A percentile compares a stretch with the other conserved stretches of the same genome.
Evolutionary conservation across 208 protist species (phyloP).

Genomic region (Trypanosoma mega): DNA sequence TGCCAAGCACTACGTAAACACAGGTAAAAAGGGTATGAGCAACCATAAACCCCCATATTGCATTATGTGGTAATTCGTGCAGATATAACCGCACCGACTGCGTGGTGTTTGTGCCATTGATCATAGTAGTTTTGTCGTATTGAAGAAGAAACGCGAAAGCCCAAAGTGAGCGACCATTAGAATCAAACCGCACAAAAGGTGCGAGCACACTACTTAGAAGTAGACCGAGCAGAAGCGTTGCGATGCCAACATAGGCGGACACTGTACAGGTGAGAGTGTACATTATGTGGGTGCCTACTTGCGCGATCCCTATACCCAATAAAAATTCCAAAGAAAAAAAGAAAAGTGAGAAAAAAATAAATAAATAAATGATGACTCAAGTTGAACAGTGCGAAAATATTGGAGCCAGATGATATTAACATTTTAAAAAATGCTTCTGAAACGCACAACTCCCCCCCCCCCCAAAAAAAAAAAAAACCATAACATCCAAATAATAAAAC

Average conservation of each 20-base stretch:
- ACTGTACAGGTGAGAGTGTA: conserved; percentile 27
- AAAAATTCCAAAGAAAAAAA: conserved; percentile 16
- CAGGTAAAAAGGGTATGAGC: conserved; percentile 41
- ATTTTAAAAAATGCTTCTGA: no score
- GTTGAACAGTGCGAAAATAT: no score
- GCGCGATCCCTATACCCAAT: background rate
- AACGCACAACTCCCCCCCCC: no score
- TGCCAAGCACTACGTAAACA: conserved; percentile 22
- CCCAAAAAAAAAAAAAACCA: conserved; percentile 15
- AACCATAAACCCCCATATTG: conserved; percentile 33
- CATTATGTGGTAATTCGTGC: conserved; percentile 6
- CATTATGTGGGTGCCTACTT: no score
- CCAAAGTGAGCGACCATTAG: conserved; percentile 20
- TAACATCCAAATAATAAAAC: background rate
- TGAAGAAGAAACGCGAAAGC: conserved; percentile 38
- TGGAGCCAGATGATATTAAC: no score
- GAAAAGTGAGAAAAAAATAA: conserved; percentile 6
- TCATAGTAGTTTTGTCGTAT: conserved; percentile 27
- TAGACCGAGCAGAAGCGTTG: conserved; percentile 37
- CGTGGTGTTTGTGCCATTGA: background rate
- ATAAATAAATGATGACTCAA: background rate
- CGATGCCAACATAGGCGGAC: conserved; percentile 36
- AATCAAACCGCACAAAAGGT: conserved; percentile 31
- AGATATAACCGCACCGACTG: conserved; percentile 2
- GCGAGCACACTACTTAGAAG: conserved; percentile 45